Base-by-base conservation (phyloP, 75 land plant species). In the Cunninghamia lanceolata region DNA sequence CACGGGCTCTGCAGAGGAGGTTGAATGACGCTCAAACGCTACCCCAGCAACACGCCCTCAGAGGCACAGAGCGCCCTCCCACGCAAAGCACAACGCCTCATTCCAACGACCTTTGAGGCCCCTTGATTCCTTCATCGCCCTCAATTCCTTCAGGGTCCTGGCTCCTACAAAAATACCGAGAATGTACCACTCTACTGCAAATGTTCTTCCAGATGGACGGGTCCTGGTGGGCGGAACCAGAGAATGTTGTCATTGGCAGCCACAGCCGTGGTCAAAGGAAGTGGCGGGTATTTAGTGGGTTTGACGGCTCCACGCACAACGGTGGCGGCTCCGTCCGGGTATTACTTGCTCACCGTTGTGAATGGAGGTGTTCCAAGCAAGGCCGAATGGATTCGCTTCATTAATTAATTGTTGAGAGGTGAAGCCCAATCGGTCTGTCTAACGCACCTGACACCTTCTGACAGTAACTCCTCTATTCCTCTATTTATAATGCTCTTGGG, bases 211-310 rank as follows among this genome's bases (percentile, higher is more conserved):
- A 2, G 94, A 93, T 47, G 93, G 93, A 0, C 87, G 90, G 36
- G 82, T 93, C n/a, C 71, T 92, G 19, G 89, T 93, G 42, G 93
- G 86, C n/a, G 94, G 94, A 7, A 91, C 34, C 96, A 95, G 85
- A 89, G 95, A 88, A 87, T 92, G 92, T 70, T 95, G 68, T 76
- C 36, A n/a, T 84, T 93, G 80, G 78, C 83, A 50, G 83, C 86
- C 53, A 71, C 21, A 52, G 39, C 35, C 0, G 52, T 85, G 85
- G 39, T 25, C 81, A 86, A 84, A 40, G 70, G 42, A 2, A 85
- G 82, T 7, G 66, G 30, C 14, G 46, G 47, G 1, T 85, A 85
- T 43, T 13, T 36, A 21, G 25, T 59, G 9, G 39, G 70, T 7
- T 87, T 87, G 86, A 42, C 40, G 15, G 42, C 88, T 11, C 89